Percentiles rank a stretch among this genome's conserved stretches.
Evolutionary conservation across 129 eudicot genomes (phyloP).

Genomic region (Flaveria brownii): DNA sequence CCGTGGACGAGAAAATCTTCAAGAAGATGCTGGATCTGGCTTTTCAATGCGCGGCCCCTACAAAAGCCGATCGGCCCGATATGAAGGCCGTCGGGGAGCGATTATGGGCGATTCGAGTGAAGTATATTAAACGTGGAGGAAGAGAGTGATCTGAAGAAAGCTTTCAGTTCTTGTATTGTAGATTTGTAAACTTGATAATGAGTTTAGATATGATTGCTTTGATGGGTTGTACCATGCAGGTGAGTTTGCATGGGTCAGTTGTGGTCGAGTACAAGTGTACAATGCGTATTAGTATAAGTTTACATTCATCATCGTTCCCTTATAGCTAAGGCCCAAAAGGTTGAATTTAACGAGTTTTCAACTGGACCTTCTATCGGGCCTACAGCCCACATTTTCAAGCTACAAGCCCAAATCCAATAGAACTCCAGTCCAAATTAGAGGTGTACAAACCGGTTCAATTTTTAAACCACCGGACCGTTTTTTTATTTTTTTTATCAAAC

Average conservation of each 20-base stretch:
- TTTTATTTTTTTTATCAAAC: too few species aligned
- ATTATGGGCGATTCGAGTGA: slow-evolving; percentile 80
- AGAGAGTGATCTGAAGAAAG: slow-evolving; percentile 24
- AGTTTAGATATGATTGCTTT: slow-evolving; percentile 23
- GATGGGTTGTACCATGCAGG: slow-evolving; percentile 30
- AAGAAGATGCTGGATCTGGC: slow-evolving; percentile 71
- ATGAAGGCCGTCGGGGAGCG: slow-evolving; percentile 84
- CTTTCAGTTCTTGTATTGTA: slow-evolving; percentile 21
- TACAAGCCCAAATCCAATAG: too few species aligned
- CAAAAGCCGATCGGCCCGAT: slow-evolving; percentile 79
- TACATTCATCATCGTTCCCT: neutral
- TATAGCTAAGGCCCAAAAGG: neutral
- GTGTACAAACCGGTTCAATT: too few species aligned
- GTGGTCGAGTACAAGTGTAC: slow-evolving; percentile 31
- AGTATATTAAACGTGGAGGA: slow-evolving; percentile 50
- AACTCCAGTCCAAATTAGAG: too few species aligned
- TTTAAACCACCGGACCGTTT: too few species aligned
- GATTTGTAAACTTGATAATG: slow-evolving; percentile 9
- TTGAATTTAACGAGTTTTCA: too few species aligned
- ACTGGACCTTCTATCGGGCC: too few species aligned
- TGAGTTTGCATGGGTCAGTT: slow-evolving; percentile 4
- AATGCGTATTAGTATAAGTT: slow-evolving; percentile 14
- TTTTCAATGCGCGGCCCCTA: slow-evolving; percentile 82
- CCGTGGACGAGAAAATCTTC: slow-evolving; percentile 48
- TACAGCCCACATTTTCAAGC: too few species aligned